phyloP scores from a whole-genome alignment of 345 rosid genomes.

The Lenwebbia sp. region DNA sequence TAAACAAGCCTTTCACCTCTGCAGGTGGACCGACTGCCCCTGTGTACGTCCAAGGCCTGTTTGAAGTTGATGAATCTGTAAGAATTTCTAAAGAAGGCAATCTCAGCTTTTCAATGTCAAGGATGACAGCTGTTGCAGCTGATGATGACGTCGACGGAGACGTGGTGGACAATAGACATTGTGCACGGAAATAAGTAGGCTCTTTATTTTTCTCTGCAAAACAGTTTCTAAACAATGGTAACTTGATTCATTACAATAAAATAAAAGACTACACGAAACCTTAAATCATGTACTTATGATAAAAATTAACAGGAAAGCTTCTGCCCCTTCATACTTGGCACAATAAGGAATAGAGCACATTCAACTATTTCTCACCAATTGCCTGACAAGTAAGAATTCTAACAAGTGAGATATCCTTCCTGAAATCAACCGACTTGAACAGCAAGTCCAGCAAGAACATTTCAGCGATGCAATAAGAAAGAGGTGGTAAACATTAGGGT shows the following conservation, averaged over 20 bases:
- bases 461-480: not conserved
- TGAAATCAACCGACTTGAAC: not conserved
- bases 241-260: not conserved
- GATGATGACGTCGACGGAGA: slow-evolving; percentile 25
- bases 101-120: slow-evolving; percentile 75
- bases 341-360: not conserved
- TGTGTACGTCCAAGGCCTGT: slow-evolving; percentile 53
- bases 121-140: slow-evolving; percentile 29
- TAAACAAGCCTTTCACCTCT: slow-evolving; percentile 32
- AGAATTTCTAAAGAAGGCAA: slow-evolving; percentile 56
- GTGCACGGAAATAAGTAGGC: slow-evolving; percentile 33
- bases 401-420: not conserved
- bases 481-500: not conserved
- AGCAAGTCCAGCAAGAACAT: not conserved
- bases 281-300: not conserved
- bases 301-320: not conserved
- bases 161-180: slow-evolving; percentile 61
- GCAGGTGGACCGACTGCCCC: slow-evolving; percentile 40
- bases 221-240: not conserved
- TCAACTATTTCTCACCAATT: not conserved
- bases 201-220: slow-evolving; percentile 60
- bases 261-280: not conserved
- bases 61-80: slow-evolving; percentile 32
- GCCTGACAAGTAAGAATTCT: not conserved
- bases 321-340: not conserved